Evolutionary conservation across 306 rosid species (phyloP), one percentile per base, ranked within the genome.

Genomic region (Arachis hypogaea): DNA sequence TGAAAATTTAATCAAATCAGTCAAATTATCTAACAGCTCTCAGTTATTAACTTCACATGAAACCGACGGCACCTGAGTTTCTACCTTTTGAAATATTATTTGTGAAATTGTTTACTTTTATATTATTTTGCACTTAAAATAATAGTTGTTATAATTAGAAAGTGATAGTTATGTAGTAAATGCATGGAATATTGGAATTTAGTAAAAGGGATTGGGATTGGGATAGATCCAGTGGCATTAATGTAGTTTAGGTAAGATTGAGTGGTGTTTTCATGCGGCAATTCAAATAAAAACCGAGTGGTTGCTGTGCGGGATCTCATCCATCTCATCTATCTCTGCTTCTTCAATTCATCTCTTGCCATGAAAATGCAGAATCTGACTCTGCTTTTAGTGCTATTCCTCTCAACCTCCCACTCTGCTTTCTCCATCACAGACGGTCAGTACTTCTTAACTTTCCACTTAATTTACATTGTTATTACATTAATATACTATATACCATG

Each of bases 261-360:
- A 63, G 78, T 73, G 90, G 82, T 69, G 11, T 77, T 87, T 66
- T 55, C 70, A 66, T 70, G 6, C 1, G 49, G n/a, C 1, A 71
- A 49, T 64, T 78, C 77, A 56, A 68, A 83, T 91, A 88, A 76
- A 91, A 91, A 82, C 38, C 77, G 41, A 60, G 52, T 68, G 77
- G 71, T 72, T 11, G 42, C 43, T 10, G 59, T 66, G 38, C 3
- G 18, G 9, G 69, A 77, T 77, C 82, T 60, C 85, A 51, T 22
- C 28, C 28, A 22, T 47, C 57, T 36, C 18, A 5, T 11, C 41
- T 69, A 46, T 10, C 28, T 66, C 42, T 28, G 6, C 33, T n/a
- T 56, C 36, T 54, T 77, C 18, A 14, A 5, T 71, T 11, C 30
- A 46, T 60, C 51, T n/a, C 1, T 16, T 4, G 14, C 60, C 78